Conservation (phyloP, 2,329 filamentous ascomycete genomes). For the Talaromyces amestolkiae region DNA sequence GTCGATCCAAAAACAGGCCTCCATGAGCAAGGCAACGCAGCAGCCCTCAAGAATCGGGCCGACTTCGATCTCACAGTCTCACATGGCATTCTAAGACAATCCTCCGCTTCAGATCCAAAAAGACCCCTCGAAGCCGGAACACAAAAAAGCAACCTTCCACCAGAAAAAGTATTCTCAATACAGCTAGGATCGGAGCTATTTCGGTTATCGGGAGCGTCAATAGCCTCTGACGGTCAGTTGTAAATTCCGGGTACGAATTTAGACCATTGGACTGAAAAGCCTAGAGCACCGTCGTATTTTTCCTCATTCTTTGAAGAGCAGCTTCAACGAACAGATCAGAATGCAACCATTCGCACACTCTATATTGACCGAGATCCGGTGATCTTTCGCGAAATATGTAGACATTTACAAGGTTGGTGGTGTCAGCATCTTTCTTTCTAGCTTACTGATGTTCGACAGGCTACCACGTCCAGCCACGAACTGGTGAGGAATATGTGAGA, state of each 20-base stretch:
- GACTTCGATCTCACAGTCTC: conserved; percentile 1
- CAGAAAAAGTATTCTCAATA: conserved; percentile 65
- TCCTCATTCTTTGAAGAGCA: conserved; percentile 90
- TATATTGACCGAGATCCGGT: conserved; percentile 92
- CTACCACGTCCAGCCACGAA: conserved; percentile 78
- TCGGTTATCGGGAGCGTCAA: conserved; percentile 65
- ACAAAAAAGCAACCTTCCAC: conserved; percentile 43
- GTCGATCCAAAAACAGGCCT: conserved; percentile 13
- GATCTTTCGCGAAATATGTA: conserved; percentile 84
- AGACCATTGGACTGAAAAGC: conserved; percentile 46
- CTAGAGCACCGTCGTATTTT: conserved; percentile 89
- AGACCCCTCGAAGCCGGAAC: neutral
- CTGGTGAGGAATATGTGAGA: conserved; percentile 84
- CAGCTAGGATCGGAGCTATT: conserved; percentile 70
- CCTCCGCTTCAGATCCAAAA: neutral
- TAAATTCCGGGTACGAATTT: conserved; percentile 15
- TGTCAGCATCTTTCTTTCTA: conserved; percentile 4
- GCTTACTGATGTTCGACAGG: conserved; percentile 42
- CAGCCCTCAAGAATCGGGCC: neutral
- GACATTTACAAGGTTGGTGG: conserved; percentile 71
- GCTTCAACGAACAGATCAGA: conserved; percentile 61
- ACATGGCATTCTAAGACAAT: conserved; percentile 13
- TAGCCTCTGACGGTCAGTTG: conserved; percentile 67
- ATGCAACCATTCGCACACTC: conserved; percentile 67
- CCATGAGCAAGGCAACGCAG: neutral